These are phyloP conservation scores for Geotrichum australiense DNA, from an alignment of 1,139 yeast species.

Conservation along the genomic window DNA sequence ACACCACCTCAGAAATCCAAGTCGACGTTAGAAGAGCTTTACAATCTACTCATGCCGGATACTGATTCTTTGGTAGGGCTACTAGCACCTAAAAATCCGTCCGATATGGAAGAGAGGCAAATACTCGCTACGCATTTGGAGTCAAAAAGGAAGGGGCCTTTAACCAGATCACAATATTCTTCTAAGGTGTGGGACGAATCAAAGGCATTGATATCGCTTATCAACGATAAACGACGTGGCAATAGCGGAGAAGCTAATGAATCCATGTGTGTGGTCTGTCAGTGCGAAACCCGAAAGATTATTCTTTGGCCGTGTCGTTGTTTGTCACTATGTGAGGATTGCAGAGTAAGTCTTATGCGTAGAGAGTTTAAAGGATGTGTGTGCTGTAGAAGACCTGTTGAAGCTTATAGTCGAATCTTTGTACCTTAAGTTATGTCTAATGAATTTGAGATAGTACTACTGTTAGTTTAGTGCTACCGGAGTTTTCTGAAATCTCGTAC, in stretches of 20 bases:
- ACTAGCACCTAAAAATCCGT: conserved; percentile 23
- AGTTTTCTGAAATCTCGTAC: neutral
- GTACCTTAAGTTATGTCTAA: conserved; percentile 36
- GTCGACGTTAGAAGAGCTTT: conserved; percentile 20
- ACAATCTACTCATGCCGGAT: conserved; percentile 23
- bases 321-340: conserved; percentile 77
- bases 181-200: conserved; percentile 19
- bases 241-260: conserved; percentile 11
- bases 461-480: no score
- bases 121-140: conserved; percentile 20
- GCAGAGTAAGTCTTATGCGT: conserved; percentile 68
- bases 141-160: conserved; percentile 1
- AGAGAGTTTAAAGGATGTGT: conserved; percentile 77
- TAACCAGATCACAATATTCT: conserved; percentile 25
- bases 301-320: conserved; percentile 93
- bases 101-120: conserved; percentile 23
- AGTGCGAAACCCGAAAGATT: conserved; percentile 62
- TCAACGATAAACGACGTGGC: conserved; percentile 18
- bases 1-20: neutral
- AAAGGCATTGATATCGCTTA: conserved; percentile 16
- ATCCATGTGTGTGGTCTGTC: conserved; percentile 69
- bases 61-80: conserved; percentile 23
- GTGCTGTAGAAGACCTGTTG: conserved; percentile 72
- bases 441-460: no score
- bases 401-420: conserved; percentile 37